Evolutionary conservation across 73 alveolate genomes (phyloP).

Genomic region (Paramecium octaurelia): DNA sequence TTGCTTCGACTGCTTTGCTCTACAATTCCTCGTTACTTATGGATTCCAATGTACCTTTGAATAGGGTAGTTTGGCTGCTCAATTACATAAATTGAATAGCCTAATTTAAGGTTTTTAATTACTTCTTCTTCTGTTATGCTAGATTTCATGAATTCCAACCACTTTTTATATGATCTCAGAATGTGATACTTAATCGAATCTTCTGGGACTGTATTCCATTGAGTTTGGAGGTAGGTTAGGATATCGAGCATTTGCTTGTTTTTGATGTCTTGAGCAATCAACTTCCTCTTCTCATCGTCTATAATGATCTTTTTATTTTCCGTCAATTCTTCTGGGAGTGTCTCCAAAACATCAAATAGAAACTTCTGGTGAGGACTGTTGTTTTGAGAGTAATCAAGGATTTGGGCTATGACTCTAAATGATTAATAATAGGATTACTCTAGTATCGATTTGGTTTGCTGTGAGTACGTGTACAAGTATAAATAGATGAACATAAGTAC

Average conservation of each 20-base stretch:
- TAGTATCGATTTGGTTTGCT: neutral
- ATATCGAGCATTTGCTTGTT: neutral
- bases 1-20: neutral
- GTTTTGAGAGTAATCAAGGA: neutral
- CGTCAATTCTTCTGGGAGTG: neutral
- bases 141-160: slow-evolving; percentile 8
- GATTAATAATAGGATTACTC: neutral
- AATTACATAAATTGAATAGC: neutral
- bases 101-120: neutral
- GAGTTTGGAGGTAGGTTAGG: neutral
- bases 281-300: neutral
- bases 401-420: neutral
- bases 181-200: neutral
- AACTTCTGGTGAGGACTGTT: neutral
- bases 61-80: neutral
- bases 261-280: neutral
- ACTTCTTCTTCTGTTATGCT: neutral
- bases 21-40: neutral
- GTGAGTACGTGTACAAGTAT: neutral
- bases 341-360: neutral
- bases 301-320: neutral
- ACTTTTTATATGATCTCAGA: neutral
- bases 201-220: neutral
- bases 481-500: neutral
- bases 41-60: neutral